phyloP scores from a whole-genome alignment of 106 monocot species.

The Dioscorea zingiberensis region DNA sequence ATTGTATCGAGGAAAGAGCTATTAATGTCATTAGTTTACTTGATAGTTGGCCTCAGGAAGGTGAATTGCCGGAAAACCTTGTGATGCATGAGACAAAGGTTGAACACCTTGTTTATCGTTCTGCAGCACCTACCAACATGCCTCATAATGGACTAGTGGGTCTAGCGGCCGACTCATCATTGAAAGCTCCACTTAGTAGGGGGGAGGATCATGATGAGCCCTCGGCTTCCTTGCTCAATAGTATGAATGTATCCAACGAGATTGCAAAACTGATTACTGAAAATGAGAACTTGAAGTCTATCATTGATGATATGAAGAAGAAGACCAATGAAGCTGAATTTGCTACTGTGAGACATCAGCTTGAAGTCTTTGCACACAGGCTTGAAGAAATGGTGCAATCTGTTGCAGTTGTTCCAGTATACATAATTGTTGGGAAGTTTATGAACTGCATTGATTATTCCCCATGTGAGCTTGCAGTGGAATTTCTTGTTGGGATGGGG shows the following conservation, averaged over 20 bases:
- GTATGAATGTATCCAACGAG: conserved; percentile 11
- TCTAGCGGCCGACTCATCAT: conserved; percentile 14
- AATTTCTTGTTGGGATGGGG: conserved; percentile 18
- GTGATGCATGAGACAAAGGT: conserved; percentile 16
- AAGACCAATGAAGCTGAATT: too few species aligned
- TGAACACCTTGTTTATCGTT: conserved; percentile 14
- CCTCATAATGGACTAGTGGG: conserved; percentile 20
- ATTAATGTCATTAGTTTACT: conserved; percentile 4
- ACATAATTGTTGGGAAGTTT: too few species aligned
- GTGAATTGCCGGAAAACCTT: conserved; percentile 28
- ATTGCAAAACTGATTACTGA: conserved; percentile 94
- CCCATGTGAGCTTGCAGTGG: conserved; percentile 36
- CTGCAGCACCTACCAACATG: conserved; percentile 12
- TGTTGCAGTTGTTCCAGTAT: too few species aligned
- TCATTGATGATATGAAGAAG: conserved; percentile 85
- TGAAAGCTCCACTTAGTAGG: conserved; percentile 11
- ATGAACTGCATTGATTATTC: too few species aligned
- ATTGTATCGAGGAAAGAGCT: conserved; percentile 18
- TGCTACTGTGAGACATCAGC: too few species aligned
- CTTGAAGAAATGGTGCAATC: too few species aligned
- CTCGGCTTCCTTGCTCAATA: conserved; percentile 2
- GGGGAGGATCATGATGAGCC: conserved; percentile 6
- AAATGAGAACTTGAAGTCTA: conserved; percentile 79
- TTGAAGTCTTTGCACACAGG: too few species aligned
- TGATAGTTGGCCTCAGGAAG: conserved; percentile 18